phyloP scores from a whole-genome alignment of 345 rosid species.

The Raphanus sativus region DNA sequence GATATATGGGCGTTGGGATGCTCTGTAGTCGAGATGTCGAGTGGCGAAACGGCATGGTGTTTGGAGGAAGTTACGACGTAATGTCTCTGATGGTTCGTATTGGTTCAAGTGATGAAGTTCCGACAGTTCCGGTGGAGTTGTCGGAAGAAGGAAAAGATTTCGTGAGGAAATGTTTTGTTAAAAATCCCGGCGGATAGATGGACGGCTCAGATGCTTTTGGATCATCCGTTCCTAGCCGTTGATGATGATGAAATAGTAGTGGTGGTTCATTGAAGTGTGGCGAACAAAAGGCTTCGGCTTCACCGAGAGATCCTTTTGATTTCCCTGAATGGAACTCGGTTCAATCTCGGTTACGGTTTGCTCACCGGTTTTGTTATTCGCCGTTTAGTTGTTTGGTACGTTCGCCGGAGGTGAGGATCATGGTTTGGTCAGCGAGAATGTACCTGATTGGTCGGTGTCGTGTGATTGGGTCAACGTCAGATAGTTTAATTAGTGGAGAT shows the following conservation, averaged over 20 bases:
- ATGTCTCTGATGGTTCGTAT: constrained; percentile 50
- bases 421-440: constrained; percentile 23
- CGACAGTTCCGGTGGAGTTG: constrained; percentile 50
- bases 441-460: constrained; percentile 45
- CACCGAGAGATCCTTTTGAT: constrained; percentile 56
- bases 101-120: constrained; percentile 46
- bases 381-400: constrained; percentile 17
- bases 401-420: constrained; percentile 35
- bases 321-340: constrained; percentile 52
- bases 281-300: constrained; percentile 33
- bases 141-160: constrained; percentile 78
- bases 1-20: constrained; percentile 93
- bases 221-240: constrained; percentile 62
- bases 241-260: constrained; percentile 5
- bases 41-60: constrained; percentile 70
- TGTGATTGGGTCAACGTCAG: constrained; percentile 46
- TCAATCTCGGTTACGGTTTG: constrained; percentile 35
- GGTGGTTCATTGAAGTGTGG: not conserved
- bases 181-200: constrained; percentile 57
- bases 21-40: constrained; percentile 73
- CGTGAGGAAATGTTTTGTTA: constrained; percentile 53
- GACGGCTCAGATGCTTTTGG: constrained; percentile 82
- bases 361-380: constrained; percentile 13
- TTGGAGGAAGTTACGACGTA: constrained; percentile 13
- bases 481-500: not conserved